Evolutionary conservation across 169 alveolate species (phyloP), one percentile per base, ranked within the genome.

Genomic region (Plasmodium coatneyi): DNA sequence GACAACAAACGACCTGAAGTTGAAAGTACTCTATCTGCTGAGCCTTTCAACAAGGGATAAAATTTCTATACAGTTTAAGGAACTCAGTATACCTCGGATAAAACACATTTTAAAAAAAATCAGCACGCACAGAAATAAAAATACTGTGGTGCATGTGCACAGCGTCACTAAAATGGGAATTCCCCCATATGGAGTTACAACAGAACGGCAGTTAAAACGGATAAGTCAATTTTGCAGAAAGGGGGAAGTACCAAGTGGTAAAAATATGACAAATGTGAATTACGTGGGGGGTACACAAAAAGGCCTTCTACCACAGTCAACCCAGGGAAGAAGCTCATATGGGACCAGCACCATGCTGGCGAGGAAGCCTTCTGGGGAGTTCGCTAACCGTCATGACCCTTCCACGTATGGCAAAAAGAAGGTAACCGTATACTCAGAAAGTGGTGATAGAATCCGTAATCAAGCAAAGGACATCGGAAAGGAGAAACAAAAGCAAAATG

Each of bases 101-200:
- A 71, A 84, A 72, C 6, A 14, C 78, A 72, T 84, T 84, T 84
- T 84, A 72, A 84, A 84, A 72, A 43, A 52, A n/a, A 34, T 84
- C 25, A 7, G 60, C 25, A 16, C 52, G 70, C 12, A 54, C 12
- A 74, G 56, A n/a, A 84, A 84, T 46, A 16, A 34, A 36, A 84
- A 84, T 36, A 72, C 70, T 14, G 60, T 72, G 19, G 34, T 84
- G 22, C 56, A 43, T 72, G 84, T 84, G 12, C 92, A 84, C 60
- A 72, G 46, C 41, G 34, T 71, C 25, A 84, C 32, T 39, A 72
- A 28, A 46, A 72, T 30, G 22, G 36, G 39, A 5, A 6, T 71
- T 16, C 79, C 41, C 49, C 56, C 12, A 46, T 39, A 32, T 49
- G 92, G 78, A 14, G 41, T 49, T 6, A 30, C 74, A 52, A 36